Evolutionary conservation across 331 rosid species (phyloP), one percentile per base, ranked within the genome.

Genomic region (Erythrophleum ivorense): DNA sequence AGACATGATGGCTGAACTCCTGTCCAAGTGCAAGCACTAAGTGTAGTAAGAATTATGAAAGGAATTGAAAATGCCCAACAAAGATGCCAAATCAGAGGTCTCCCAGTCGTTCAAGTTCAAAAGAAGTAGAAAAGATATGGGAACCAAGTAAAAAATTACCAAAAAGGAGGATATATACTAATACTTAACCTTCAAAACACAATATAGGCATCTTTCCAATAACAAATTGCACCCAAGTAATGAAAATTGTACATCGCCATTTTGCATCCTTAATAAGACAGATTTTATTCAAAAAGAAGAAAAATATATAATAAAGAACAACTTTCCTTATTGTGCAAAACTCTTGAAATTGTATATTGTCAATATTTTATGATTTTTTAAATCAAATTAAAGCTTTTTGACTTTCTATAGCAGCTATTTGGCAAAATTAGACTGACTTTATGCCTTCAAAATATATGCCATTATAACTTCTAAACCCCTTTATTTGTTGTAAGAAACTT

Each of bases 41-140:
- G 29, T 78, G 38, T 58, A 69, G 60, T 34, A 46, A 5, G 67
- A 60, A 29, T 16, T 55, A 78, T 18, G 29, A 54, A 84, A 73
- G 13, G 78, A 79, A 53, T 36, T 12, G 13, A 49, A 68, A 84
- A 67, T 68, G 38, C 52, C 50, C 81, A 57, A 21, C 46, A 79
- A 74, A 78, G 31, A 53, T 8, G 31, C n/a, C 74, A 68, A 77
- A 76, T 76, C 63, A 18, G 53, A 43, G n/a, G 58, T 58, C 18
- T 36, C 45, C 34, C 50, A 38, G 19, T 40, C 2, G 72, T 66
- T 7, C 38, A 46, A 29, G 11, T 63, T 31, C 63, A 57, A 19
- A 29, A 36, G 40, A 36, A 60, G 41, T 10, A 7, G 33, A 38
- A 7, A 64, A 65, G 24, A 65, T 65, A 64, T 13, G 45, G 71